phyloP scores from a whole-genome alignment of 164 flowering plant genomes.

The Chimonanthus salicifolius region DNA sequence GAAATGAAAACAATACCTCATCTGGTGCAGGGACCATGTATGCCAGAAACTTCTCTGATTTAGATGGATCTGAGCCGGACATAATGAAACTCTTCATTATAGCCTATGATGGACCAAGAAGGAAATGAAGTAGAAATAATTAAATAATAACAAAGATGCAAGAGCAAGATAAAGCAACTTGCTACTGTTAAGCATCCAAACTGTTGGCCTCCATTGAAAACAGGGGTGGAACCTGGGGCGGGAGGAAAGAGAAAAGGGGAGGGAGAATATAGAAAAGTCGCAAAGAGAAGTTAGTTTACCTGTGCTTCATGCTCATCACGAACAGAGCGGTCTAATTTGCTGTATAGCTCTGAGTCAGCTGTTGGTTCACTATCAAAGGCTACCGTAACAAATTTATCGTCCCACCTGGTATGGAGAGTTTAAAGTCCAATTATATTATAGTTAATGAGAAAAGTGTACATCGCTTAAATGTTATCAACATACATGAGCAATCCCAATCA shows the following conservation, averaged over 20 bases:
- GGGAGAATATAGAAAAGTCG: not conserved
- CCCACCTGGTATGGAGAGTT: slow-evolving; percentile 38
- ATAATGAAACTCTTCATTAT: slow-evolving; percentile 76
- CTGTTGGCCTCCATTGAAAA: not conserved
- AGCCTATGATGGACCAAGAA: slow-evolving; percentile 48
- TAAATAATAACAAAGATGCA: not conserved
- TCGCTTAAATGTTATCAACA: not conserved
- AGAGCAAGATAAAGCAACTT: slow-evolving; percentile 5
- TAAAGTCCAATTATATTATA: not conserved
- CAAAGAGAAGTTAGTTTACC: slow-evolving; percentile 34
- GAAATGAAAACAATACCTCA: slow-evolving; percentile 46
- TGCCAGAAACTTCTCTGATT: slow-evolving; percentile 83
- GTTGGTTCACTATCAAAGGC: slow-evolving; percentile 88
- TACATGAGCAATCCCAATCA: not conserved
- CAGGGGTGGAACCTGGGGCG: too few relatives aligned
- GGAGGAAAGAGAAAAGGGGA: not conserved
- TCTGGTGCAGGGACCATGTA: slow-evolving; percentile 81
- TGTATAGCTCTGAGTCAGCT: slow-evolving; percentile 72
- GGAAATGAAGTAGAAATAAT: not conserved
- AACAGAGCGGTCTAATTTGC: slow-evolving; percentile 50
- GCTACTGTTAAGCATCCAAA: not conserved
- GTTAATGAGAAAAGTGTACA: not conserved
- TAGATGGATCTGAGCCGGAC: slow-evolving; percentile 55
- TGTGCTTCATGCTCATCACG: slow-evolving; percentile 73
- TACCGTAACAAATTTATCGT: slow-evolving; percentile 68